A percentile compares a stretch with the other conserved stretches of the same genome.
Evolutionary conservation across 257 asterid genomes (phyloP).

Genomic region (Solanum corneliomulleri): DNA sequence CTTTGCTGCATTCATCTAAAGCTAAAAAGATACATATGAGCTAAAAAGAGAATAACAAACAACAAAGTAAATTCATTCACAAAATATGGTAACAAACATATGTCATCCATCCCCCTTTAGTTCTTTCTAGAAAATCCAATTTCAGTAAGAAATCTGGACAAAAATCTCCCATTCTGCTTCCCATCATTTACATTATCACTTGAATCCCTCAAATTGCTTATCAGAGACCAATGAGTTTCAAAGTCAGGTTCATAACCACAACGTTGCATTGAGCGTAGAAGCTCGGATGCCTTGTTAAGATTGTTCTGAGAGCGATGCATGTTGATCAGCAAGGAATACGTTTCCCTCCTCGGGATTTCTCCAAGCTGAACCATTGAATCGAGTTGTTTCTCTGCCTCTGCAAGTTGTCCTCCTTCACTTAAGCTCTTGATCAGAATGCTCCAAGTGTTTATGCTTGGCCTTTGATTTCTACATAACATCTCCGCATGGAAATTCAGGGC

Average conservation of each 20-base stretch:
- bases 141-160: constrained; percentile 64
- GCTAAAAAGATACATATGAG: neutral
- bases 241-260: constrained; percentile 69
- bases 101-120: constrained; percentile 1
- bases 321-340: constrained; percentile 35
- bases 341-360: constrained; percentile 59
- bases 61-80: neutral
- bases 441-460: constrained; percentile 45
- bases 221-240: constrained; percentile 77
- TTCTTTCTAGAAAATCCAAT: constrained; percentile 32
- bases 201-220: constrained; percentile 46
- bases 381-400: constrained; percentile 53
- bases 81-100: neutral
- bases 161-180: constrained; percentile 20
- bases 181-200: constrained; percentile 16
- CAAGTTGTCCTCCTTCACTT: constrained; percentile 25
- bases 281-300: constrained; percentile 33
- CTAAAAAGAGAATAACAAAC: neutral
- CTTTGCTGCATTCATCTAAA: neutral
- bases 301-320: constrained; percentile 35
- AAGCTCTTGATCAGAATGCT: constrained; percentile 28
- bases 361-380: constrained; percentile 38
- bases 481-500: constrained; percentile 64
- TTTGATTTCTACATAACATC: constrained; percentile 47
- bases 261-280: constrained; percentile 59